These are phyloP conservation scores for Coemansia sp. DNA, from an alignment of 192 early-diverging fungal genomes.

Conservation along the genomic window DNA sequence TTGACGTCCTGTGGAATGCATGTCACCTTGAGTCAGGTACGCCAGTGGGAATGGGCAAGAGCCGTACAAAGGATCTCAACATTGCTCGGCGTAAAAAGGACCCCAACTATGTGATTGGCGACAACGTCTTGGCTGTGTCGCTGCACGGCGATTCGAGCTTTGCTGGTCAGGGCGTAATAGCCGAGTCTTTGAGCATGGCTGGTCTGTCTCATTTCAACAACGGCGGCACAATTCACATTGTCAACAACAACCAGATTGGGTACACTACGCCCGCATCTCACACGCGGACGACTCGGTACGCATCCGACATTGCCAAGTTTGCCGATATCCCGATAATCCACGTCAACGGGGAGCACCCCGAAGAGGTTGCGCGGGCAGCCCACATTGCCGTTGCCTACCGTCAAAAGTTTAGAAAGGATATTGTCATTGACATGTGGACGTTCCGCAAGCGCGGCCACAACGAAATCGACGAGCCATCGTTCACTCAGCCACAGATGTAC, in stretches of 20 bases:
- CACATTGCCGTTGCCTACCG: conserved; percentile 85
- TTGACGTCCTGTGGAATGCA: conserved; percentile 87
- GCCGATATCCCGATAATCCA: conserved; percentile 92
- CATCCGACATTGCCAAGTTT: conserved; percentile 94
- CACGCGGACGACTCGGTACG: conserved; percentile 84
- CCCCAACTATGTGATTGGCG: conserved; percentile 66
- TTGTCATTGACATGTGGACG: conserved; percentile 90
- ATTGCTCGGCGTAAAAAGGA: conserved; percentile 16
- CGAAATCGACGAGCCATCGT: conserved; percentile 94
- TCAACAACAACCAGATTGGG: conserved; percentile 95
- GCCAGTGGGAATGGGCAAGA: conserved; percentile 93
- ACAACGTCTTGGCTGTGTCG: conserved; percentile 87
- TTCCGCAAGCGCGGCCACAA: conserved; percentile 97
- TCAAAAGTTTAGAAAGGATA: conserved; percentile 89
- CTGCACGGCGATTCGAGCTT: conserved; percentile 91
- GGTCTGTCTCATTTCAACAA: conserved; percentile 91
- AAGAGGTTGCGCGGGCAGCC: conserved; percentile 82
- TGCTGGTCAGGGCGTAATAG: conserved; percentile 86
- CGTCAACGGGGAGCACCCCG: conserved; percentile 91
- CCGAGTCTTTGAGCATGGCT: conserved; percentile 87
- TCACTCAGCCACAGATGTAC: conserved; percentile 96
- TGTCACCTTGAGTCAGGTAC: conserved; percentile 93
- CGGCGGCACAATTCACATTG: conserved; percentile 91
- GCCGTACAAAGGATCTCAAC: conserved; percentile 83
- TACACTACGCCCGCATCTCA: conserved; percentile 96